phyloP scores from a whole-genome alignment of 2,329 filamentous ascomycete species.

The Bipolaris sorokiniana region DNA sequence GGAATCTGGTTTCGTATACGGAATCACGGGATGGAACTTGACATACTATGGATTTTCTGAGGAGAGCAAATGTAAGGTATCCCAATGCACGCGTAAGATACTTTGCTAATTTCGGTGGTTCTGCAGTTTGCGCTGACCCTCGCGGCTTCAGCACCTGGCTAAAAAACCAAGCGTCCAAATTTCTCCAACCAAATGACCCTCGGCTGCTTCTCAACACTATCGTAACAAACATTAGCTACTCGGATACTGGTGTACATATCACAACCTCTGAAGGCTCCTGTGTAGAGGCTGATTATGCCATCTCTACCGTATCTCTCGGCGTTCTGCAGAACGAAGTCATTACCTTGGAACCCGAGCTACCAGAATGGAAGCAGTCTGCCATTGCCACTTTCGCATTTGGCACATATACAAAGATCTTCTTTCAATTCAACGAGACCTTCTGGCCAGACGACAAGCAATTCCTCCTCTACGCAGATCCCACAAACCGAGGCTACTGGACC shows the following conservation, averaged over 20 bases:
- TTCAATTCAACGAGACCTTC: conserved; percentile 71
- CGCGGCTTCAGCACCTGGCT: conserved; percentile 67
- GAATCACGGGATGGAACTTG: conserved; percentile 63
- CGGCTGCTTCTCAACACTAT: conserved; percentile 65
- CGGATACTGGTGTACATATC: conserved; percentile 60
- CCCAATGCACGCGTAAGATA: conserved; percentile 47
- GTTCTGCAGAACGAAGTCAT: conserved; percentile 69
- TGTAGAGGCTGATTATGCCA: conserved; percentile 65
- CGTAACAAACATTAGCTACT: conserved; percentile 63
- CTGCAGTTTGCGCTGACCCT: conserved; percentile 65
- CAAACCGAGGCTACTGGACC: conserved; percentile 61
- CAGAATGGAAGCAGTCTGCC: conserved; percentile 67
- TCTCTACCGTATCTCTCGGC: conserved; percentile 71
- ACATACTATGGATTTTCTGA: conserved; percentile 16
- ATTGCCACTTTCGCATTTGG: conserved; percentile 72
- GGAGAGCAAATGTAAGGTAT: conserved; percentile 11
- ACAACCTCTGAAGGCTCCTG: conserved; percentile 62
- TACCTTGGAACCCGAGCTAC: conserved; percentile 64
- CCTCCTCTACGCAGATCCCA: conserved; percentile 60
- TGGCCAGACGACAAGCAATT: conserved; percentile 65
- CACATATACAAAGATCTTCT: conserved; percentile 75
- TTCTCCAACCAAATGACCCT: conserved; percentile 61
- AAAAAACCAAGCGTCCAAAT: conserved; percentile 62
- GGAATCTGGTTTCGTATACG: conserved; percentile 62
- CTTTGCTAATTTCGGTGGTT: conserved; percentile 68